A percentile compares a stretch with the other conserved stretches of the same genome.
Evolutionary conservation across 2,329 filamentous ascomycete species (phyloP).

Genomic region (Leptosphaerulina australis): DNA sequence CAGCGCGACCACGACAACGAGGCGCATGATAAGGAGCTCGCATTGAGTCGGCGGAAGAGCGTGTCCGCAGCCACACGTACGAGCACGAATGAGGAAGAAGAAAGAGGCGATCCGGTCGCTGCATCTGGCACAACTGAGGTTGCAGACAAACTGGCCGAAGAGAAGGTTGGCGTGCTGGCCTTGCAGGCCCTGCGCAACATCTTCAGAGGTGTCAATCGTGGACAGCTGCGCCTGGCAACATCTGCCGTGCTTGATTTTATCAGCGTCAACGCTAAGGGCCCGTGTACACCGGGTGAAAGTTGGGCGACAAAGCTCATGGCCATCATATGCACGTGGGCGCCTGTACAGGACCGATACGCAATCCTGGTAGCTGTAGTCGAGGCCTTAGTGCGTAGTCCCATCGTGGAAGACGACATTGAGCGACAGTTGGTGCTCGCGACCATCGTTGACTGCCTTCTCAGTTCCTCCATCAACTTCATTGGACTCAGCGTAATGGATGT

Average conservation of each 20-base stretch:
- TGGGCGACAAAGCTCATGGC: constrained; percentile 87
- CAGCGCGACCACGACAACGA: constrained; percentile 68
- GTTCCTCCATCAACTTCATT: constrained; percentile 90
- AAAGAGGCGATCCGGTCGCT: constrained; percentile 69
- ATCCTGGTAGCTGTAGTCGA: constrained; percentile 86
- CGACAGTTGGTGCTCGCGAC: constrained; percentile 77
- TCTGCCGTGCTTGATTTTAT: constrained; percentile 77
- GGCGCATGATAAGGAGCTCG: constrained; percentile 68
- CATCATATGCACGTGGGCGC: constrained; percentile 82
- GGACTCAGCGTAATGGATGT: constrained; percentile 97
- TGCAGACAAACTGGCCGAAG: constrained; percentile 86
- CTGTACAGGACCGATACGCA: constrained; percentile 91
- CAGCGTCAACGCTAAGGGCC: constrained; percentile 40
- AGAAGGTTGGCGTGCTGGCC: constrained; percentile 83
- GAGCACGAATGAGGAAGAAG: constrained; percentile 60
- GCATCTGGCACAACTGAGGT: constrained; percentile 83
- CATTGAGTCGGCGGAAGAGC: constrained; percentile 73
- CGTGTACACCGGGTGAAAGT: constrained; percentile 54
- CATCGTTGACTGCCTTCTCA: constrained; percentile 80
- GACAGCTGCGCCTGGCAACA: constrained; percentile 81
- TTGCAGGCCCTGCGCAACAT: constrained; percentile 86
- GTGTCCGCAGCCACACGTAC: constrained; percentile 74
- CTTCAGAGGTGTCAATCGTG: constrained; percentile 79
- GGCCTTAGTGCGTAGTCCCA: constrained; percentile 68
- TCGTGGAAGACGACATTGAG: constrained; percentile 72